Evolutionary conservation across 306 rosid species (phyloP).

Genomic region (Prunus mongolica): DNA sequence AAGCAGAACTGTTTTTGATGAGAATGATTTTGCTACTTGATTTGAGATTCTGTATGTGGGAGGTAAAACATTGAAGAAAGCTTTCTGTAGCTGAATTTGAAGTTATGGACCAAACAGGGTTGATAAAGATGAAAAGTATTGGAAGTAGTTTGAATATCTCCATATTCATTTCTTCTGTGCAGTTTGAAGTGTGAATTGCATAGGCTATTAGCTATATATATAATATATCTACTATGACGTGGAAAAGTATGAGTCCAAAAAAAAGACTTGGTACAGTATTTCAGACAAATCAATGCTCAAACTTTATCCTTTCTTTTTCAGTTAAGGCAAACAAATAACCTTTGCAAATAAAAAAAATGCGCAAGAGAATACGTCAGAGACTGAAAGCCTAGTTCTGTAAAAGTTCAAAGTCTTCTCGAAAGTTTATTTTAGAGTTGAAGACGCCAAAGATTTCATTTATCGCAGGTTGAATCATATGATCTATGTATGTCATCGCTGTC

Average conservation of each 20-base stretch:
- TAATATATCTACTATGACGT: too few relatives aligned
- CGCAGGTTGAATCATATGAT: too few relatives aligned
- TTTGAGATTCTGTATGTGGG: background rate
- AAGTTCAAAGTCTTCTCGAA: too few relatives aligned
- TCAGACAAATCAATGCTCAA: background rate
- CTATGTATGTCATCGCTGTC: too few relatives aligned
- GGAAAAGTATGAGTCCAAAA: too few relatives aligned
- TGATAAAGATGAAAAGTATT: background rate
- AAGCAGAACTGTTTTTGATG: conserved; percentile 23
- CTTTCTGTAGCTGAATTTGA: background rate
- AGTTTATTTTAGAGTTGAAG: too few relatives aligned
- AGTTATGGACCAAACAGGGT: background rate
- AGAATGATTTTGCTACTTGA: background rate
- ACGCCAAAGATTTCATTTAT: too few relatives aligned
- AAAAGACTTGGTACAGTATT: too few relatives aligned
- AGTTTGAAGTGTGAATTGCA: background rate
- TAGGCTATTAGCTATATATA: background rate
- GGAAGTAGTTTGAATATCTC: background rate
- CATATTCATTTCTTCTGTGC: background rate
- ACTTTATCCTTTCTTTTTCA: too few relatives aligned
- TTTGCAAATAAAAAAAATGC: too few relatives aligned
- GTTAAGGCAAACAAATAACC: background rate
- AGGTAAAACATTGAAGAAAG: conserved; percentile 15
- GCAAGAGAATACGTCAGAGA: background rate
- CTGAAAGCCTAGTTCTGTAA: too few relatives aligned